A percentile compares a stretch with the other conserved stretches of the same genome.
phyloP scores from a whole-genome alignment of 805 yeast species.

The Wickerhamomyces mucosus region DNA sequence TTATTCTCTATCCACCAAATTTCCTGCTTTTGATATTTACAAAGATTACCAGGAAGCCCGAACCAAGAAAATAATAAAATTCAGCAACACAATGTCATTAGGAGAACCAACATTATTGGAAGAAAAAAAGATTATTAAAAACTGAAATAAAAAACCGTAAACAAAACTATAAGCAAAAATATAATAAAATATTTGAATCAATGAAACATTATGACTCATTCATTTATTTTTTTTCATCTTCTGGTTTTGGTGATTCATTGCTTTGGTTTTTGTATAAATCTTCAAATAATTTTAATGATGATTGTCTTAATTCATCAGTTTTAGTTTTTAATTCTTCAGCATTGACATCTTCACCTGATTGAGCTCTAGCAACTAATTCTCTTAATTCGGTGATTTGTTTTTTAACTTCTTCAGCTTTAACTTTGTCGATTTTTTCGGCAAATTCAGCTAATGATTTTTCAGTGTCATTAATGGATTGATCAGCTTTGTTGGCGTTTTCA shows the following conservation, averaged over 20 bases:
- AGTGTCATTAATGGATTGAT: slow-evolving; percentile 73
- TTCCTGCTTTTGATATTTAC: too few species aligned
- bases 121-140: too few species aligned
- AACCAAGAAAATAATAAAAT: too few species aligned
- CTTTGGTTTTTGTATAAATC: slow-evolving; percentile 21
- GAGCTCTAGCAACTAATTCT: slow-evolving; percentile 67
- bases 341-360: slow-evolving; percentile 49
- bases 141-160: too few species aligned
- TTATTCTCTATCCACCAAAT: too few species aligned
- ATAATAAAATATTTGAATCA: too few species aligned
- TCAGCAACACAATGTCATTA: too few species aligned
- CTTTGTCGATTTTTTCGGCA: slow-evolving; percentile 50
- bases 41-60: too few species aligned
- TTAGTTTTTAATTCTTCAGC: slow-evolving; percentile 62
- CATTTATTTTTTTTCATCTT: slow-evolving; percentile 19
- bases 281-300: slow-evolving; percentile 74
- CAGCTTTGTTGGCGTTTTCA: slow-evolving; percentile 80
- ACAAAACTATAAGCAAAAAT: too few species aligned
- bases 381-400: slow-evolving; percentile 40
- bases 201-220: too few species aligned
- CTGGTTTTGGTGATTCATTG: slow-evolving; percentile 18
- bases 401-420: slow-evolving; percentile 41
- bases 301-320: slow-evolving; percentile 72
- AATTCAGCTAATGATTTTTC: slow-evolving; percentile 78
- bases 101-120: too few species aligned